Conservation (phyloP, 2,329 filamentous ascomycete species). For the Alternaria metachromatica region DNA sequence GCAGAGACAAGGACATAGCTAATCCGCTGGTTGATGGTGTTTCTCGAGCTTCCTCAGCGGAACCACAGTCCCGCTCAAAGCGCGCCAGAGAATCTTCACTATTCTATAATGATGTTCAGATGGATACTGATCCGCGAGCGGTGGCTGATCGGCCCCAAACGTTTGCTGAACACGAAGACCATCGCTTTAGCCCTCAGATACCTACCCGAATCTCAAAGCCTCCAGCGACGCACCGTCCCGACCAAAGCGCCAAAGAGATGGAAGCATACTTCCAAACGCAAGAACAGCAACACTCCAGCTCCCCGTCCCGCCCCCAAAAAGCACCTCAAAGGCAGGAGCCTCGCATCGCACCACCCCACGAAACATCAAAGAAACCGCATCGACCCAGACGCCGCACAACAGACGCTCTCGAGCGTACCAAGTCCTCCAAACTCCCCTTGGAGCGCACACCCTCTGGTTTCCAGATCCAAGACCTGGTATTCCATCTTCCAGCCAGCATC, state of each 20-base stretch:
- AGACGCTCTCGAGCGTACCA: conserved; percentile 31
- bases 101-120: neutral
- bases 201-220: neutral
- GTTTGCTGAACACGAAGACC: conserved; percentile 4
- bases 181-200: no score
- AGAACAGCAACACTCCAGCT: neutral
- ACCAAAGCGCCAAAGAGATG: conserved; percentile 1
- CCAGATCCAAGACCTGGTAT: conserved; percentile 31
- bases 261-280: conserved; percentile 7
- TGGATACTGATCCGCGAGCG: neutral
- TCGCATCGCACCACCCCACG: neutral
- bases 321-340: neutral
- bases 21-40: neutral
- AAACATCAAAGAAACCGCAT: neutral
- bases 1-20: neutral
- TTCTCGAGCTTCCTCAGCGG: conserved; percentile 3
- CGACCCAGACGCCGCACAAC: conserved; percentile 11
- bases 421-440: conserved; percentile 49
- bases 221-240: neutral
- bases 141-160: conserved; percentile 13
- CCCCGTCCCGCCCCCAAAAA: neutral
- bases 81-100: neutral
- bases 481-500: conserved; percentile 3
- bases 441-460: conserved; percentile 44
- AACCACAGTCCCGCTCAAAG: neutral